phyloP scores from a whole-genome alignment of 2,329 filamentous ascomycete species.

The Fonsecaea monophora region DNA sequence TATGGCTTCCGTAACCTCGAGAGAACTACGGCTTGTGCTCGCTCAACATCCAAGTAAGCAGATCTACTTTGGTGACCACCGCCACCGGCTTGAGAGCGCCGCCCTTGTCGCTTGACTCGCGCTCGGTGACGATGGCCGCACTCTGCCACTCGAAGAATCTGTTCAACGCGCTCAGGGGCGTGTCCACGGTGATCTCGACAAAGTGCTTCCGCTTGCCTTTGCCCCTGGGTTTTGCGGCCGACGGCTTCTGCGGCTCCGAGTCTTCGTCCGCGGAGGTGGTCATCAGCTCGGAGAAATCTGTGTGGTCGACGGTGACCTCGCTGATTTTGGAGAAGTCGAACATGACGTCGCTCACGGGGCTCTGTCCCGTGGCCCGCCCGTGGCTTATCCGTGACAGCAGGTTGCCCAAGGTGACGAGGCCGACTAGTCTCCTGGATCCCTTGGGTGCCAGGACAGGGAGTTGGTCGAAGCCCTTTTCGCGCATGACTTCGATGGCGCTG shows the following conservation, averaged over 20 bases:
- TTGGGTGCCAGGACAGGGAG: constrained; percentile 81
- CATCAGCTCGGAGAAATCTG: constrained; percentile 59
- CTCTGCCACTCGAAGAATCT: constrained; percentile 92
- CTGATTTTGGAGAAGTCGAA: constrained; percentile 90
- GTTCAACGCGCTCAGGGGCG: constrained; percentile 80
- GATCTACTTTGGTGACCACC: constrained; percentile 90
- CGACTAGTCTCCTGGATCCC: constrained; percentile 73
- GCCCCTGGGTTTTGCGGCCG: constrained; percentile 43
- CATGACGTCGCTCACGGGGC: constrained; percentile 86
- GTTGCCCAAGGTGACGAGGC: constrained; percentile 93
- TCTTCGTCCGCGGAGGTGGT: constrained; percentile 33
- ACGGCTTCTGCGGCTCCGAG: constrained; percentile 17
- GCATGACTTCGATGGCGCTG: constrained; percentile 96
- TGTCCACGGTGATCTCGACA: constrained; percentile 92
- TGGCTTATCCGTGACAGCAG: constrained; percentile 87
- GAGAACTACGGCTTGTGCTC: constrained; percentile 50
- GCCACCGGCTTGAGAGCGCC: constrained; percentile 78
- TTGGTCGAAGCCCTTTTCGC: constrained; percentile 97
- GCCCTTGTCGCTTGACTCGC: constrained; percentile 58
- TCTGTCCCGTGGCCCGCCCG: constrained; percentile 76
- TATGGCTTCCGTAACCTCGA: background rate
- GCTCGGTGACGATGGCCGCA: constrained; percentile 90
- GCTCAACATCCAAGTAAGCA: constrained; percentile 90
- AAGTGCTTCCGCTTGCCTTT: constrained; percentile 67
- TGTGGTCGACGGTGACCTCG: constrained; percentile 89